phyloP scores from a whole-genome alignment of 2,329 filamentous ascomycete genomes.

The Colletotrichum neosansevieriae region DNA sequence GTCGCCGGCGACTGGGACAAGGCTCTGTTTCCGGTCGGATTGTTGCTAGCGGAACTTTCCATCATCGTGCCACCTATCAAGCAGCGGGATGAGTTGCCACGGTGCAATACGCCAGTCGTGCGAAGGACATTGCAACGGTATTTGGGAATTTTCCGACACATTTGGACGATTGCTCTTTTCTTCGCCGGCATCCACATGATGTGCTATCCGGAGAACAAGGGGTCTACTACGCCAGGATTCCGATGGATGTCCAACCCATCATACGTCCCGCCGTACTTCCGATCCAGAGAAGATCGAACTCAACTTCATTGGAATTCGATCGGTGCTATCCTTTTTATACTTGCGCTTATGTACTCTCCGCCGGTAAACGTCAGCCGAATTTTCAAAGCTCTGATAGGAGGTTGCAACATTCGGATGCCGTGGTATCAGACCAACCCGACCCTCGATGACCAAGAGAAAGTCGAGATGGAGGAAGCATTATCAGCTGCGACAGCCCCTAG shows the following conservation, averaged over 20 bases:
- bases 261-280: conserved; percentile 12
- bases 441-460: conserved; percentile 48
- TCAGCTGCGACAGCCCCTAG: conserved; percentile 64
- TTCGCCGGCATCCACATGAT: conserved; percentile 10
- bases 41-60: conserved; percentile 66
- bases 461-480: conserved; percentile 49
- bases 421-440: not conserved
- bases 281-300: not conserved
- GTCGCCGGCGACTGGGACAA: conserved; percentile 18
- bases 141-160: not conserved
- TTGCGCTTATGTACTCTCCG: conserved; percentile 43
- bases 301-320: conserved; percentile 44
- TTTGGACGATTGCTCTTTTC: conserved; percentile 4
- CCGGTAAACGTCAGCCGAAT: conserved; percentile 46
- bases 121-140: not conserved
- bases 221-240: not conserved
- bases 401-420: not conserved
- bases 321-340: conserved; percentile 37
- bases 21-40: conserved; percentile 52
- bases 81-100: conserved; percentile 37
- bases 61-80: conserved; percentile 55
- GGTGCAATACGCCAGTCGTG: not conserved
- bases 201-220: conserved; percentile 3
- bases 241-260: not conserved
- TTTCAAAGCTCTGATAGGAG: not conserved